Conservation (phyloP, 164 flowering plant species). For the Magnolia kwangsiensis region DNA sequence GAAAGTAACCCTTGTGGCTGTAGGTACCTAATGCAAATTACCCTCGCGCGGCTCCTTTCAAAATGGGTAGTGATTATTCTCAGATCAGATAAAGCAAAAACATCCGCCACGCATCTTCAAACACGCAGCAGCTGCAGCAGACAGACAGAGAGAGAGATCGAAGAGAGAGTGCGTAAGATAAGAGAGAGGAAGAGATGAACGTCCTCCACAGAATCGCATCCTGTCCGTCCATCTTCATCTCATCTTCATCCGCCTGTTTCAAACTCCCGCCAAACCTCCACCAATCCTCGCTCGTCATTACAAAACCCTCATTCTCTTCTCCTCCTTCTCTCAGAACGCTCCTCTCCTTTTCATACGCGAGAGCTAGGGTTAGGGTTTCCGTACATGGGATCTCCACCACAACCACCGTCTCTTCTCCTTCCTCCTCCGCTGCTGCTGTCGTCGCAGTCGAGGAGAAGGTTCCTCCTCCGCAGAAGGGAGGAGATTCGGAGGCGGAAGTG, state of each 20-base stretch:
- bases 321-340: slow-evolving; percentile 2
- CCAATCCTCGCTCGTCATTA: background rate
- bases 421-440: slow-evolving; percentile 23
- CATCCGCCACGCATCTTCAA: too few relatives aligned
- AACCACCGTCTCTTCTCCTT: slow-evolving; percentile 14
- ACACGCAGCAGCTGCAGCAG: background rate
- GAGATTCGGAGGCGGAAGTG: slow-evolving; percentile 6
- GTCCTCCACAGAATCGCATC: slow-evolving; percentile 14
- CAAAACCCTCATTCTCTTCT: slow-evolving; percentile 5
- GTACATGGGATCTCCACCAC: background rate
- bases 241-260: slow-evolving; percentile 9
- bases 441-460: slow-evolving; percentile 5
- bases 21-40: too few relatives aligned
- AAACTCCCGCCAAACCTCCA: background rate
- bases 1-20: too few relatives aligned
- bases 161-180: background rate
- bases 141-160: background rate
- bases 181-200: background rate
- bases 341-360: slow-evolving; percentile 10
- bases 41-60: too few relatives aligned
- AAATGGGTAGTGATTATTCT: too few relatives aligned
- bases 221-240: slow-evolving; percentile 7
- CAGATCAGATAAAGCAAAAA: too few relatives aligned
- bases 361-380: slow-evolving; percentile 13
- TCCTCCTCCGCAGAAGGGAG: background rate